A percentile compares a stretch with the other conserved stretches of the same genome.
These are phyloP conservation scores for Shiraia sp. DNA, from an alignment of 2,329 filamentous ascomycete genomes.

Conservation along the genomic window DNA sequence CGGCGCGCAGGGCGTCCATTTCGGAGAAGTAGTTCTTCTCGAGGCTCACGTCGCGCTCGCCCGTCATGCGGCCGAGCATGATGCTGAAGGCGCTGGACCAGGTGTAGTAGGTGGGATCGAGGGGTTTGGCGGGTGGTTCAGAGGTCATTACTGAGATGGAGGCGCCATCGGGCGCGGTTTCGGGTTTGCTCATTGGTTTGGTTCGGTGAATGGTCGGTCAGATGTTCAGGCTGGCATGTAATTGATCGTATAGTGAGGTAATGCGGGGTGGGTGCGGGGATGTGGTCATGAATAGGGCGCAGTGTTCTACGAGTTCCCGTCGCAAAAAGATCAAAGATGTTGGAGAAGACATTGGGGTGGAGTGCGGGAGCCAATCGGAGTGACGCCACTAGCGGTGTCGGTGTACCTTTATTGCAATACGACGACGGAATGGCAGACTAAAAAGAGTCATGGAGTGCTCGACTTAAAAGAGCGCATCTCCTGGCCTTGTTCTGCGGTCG, in stretches of 20 bases:
- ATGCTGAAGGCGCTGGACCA: conserved; percentile 89
- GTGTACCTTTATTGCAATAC: conserved; percentile 9
- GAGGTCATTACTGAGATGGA: conserved; percentile 22
- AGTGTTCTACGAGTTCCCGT: conserved; percentile 14
- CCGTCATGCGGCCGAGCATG: conserved; percentile 64
- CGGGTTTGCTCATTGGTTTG: conserved; percentile 29
- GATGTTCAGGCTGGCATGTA: too few species aligned
- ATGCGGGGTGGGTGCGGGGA: neutral
- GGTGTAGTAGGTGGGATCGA: conserved; percentile 50
- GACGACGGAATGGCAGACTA: conserved; percentile 19
- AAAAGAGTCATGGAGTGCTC: conserved; percentile 21
- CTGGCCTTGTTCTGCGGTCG: neutral
- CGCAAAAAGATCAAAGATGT: conserved; percentile 29
- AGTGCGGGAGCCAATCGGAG: conserved; percentile 30
- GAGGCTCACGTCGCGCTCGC: conserved; percentile 29
- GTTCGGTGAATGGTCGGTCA: neutral
- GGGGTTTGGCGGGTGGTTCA: conserved; percentile 23
- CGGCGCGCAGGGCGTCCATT: conserved; percentile 75
- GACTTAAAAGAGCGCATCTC: conserved; percentile 6
- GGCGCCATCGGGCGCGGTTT: conserved; percentile 32
- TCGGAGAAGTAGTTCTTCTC: conserved; percentile 71
- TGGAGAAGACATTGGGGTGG: conserved; percentile 10
- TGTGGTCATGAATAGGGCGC: conserved; percentile 13
- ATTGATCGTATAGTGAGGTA: too few species aligned
- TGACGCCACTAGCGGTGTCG: conserved; percentile 16